Conservation (phyloP, 225 moss, liverwort and hornwort species). For the Polytrichum formosum region DNA sequence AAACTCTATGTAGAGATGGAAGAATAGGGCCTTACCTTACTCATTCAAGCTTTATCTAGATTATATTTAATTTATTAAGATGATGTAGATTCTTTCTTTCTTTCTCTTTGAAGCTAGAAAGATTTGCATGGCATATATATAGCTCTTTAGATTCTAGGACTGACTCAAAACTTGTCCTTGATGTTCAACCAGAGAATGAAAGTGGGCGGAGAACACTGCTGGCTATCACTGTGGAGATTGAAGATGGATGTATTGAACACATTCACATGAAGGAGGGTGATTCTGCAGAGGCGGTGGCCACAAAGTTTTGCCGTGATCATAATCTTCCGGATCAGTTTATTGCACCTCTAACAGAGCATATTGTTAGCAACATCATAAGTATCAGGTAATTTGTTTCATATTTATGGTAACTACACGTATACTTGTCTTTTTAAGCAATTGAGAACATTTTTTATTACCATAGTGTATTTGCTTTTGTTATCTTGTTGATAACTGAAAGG, state of each 20-base stretch:
- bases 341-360: slow-evolving; percentile 79
- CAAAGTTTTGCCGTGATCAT: slow-evolving; percentile 66
- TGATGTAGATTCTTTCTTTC: too few species aligned
- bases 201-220: slow-evolving; percentile 61
- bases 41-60: too few species aligned
- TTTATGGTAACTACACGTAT: not conserved
- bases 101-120: too few species aligned
- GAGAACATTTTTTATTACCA: not conserved
- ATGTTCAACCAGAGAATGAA: slow-evolving; percentile 45
- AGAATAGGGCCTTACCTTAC: too few species aligned
- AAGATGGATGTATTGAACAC: slow-evolving; percentile 71
- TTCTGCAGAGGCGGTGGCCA: slow-evolving; percentile 80
- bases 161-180: too few species aligned
- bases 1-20: too few species aligned
- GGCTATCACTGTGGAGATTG: slow-evolving; percentile 84
- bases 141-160: too few species aligned
- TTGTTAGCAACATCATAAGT: slow-evolving; percentile 74
- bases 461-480: not conserved
- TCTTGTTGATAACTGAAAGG: not conserved
- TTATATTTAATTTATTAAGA: too few species aligned
- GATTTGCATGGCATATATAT: too few species aligned
- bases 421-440: not conserved
- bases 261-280: slow-evolving; percentile 93
- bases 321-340: slow-evolving; percentile 73
- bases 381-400: slow-evolving; percentile 46